A percentile compares a stretch with the other conserved stretches of the same genome.
phyloP scores from a whole-genome alignment of 164 flowering plant genomes.

The Magnolia sinica region DNA sequence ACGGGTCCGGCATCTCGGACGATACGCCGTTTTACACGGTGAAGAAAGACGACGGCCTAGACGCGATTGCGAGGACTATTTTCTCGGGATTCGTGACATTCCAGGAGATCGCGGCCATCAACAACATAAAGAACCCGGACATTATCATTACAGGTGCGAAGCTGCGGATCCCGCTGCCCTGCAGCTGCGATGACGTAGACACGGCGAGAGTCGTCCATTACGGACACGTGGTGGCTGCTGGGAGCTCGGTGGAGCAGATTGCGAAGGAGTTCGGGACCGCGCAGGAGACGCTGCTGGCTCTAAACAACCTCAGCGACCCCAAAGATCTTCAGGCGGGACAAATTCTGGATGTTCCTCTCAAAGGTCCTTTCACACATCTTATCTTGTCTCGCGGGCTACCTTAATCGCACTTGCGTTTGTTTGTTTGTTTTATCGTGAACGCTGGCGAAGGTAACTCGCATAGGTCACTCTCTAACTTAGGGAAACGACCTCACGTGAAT shows the following conservation, averaged over 20 bases:
- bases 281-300: slow-evolving; percentile 26
- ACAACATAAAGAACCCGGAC: slow-evolving; percentile 31
- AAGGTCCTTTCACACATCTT: slow-evolving; percentile 29
- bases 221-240: slow-evolving; percentile 47
- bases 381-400: no score
- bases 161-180: slow-evolving; percentile 72
- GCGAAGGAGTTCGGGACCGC: slow-evolving; percentile 47
- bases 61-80: slow-evolving; percentile 43
- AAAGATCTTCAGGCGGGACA: slow-evolving; percentile 39
- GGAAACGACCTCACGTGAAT: no score
- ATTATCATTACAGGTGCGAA: slow-evolving; percentile 34
- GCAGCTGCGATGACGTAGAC: slow-evolving; percentile 75
- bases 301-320: slow-evolving; percentile 41
- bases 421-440: not conserved
- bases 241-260: slow-evolving; percentile 45
- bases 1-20: slow-evolving; percentile 59
- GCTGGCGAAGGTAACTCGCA: not conserved
- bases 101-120: slow-evolving; percentile 43
- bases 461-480: not conserved
- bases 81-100: slow-evolving; percentile 40
- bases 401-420: no score
- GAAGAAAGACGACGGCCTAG: slow-evolving; percentile 39
- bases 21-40: slow-evolving; percentile 51
- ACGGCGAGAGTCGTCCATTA: slow-evolving; percentile 47
- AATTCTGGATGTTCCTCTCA: slow-evolving; percentile 69